Base-by-base conservation (phyloP, 257 asterid species). In the Nicotiana noctiflora region DNA sequence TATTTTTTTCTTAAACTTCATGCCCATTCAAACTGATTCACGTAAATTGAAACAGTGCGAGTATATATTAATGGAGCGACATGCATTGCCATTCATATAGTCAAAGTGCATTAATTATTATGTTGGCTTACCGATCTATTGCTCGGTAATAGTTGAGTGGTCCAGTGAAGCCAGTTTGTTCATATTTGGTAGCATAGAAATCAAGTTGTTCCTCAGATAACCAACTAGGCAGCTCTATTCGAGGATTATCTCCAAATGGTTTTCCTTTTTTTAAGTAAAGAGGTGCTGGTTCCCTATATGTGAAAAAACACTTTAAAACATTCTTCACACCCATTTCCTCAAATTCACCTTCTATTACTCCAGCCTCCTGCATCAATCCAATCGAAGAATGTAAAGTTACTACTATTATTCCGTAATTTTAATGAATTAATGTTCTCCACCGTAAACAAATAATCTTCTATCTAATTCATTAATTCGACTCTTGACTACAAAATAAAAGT, bases 121-220 rank as follows among this genome's bases (percentile, higher is more conserved):
- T 13, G 8, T 0, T n/a, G 40, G 62, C 87, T 91, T 82, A 91
- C 97, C 79, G 66, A 84, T 90, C 86, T 62, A 90, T 84, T 56
- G 95, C 92, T 34, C 97, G 83, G 64, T 91, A 93, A 84, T 86
- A 93, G 62, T 91, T 93, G 17, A 93, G 37, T n/a, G 89, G 80
- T 53, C 97, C 95, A 1, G 91, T 86, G 87, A 91, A 91, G 75
- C 97, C 97, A 7, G 89, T 82, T 61, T 81, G 89, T 37, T 89
- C 86, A 64, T 82, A 93, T 37, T 90, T 90, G 83, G 67, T 52
- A 2, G 88, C 78, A 68, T 89, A 91, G 87, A 89, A 90, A 76
- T 89, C 89, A 8, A 93, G 0, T 46, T 91, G 94, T 77, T 87
- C 81, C 18, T 88, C 86, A 0, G 91, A 80, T 66, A 91, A 61